Evolutionary conservation across 441 rosid species (phyloP).

Genomic region (Caryocar brasiliense): DNA sequence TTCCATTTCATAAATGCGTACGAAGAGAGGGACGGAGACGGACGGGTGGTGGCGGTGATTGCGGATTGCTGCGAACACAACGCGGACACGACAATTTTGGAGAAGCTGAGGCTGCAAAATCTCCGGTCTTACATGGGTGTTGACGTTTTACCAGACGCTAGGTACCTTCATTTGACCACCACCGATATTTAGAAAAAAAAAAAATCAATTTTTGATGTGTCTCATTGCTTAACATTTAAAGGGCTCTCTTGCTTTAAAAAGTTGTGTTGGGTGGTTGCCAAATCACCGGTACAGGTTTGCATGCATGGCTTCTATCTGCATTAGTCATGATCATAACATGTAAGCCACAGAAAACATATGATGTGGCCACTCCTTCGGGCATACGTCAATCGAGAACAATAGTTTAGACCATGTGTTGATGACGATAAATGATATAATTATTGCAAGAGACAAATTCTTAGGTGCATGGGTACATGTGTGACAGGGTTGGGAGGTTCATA

Average conservation of each 20-base stretch:
- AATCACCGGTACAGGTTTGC: too few relatives aligned
- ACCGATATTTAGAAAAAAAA: background rate
- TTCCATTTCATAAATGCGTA: conserved; percentile 95
- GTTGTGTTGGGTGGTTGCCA: too few relatives aligned
- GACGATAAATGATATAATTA: too few relatives aligned
- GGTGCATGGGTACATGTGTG: background rate
- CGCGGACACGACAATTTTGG: conserved; percentile 68
- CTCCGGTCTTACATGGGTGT: conserved; percentile 51
- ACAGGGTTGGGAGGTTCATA: conserved; percentile 75
- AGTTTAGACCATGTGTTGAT: too few relatives aligned
- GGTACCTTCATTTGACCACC: conserved; percentile 22
- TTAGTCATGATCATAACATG: too few relatives aligned
- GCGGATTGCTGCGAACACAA: conserved; percentile 93
- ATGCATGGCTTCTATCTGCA: too few relatives aligned
- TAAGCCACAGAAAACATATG: too few relatives aligned
- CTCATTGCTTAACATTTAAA: background rate
- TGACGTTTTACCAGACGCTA: conserved; percentile 76
- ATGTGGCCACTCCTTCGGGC: too few relatives aligned
- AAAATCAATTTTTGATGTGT: background rate
- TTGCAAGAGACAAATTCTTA: too few relatives aligned
- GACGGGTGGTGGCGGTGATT: conserved; percentile 49
- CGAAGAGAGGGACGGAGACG: conserved; percentile 74
- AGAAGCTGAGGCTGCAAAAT: conserved; percentile 59
- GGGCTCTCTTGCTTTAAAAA: too few relatives aligned
- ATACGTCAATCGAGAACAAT: too few relatives aligned